Evolutionary conservation across 768 basidiomycete species (phyloP).

Genomic region (Collybia sordida): DNA sequence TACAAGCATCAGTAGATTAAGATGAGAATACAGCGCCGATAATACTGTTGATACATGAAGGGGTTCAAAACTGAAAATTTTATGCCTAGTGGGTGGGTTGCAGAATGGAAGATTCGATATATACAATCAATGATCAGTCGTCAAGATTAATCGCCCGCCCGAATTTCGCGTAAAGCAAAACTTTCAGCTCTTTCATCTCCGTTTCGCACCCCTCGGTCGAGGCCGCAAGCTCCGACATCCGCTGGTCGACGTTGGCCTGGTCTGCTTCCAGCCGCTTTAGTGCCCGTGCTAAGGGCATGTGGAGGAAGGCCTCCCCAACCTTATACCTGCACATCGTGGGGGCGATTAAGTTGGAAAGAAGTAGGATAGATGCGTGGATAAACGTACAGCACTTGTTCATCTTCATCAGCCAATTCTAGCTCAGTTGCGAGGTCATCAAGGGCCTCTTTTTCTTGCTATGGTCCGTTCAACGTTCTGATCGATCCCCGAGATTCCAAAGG

Average conservation of each 20-base stretch:
- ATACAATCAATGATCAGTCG: slow-evolving; percentile 30
- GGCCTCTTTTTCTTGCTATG: slow-evolving; percentile 91
- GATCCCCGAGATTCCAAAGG: neutral
- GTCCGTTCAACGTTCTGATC: slow-evolving; percentile 7
- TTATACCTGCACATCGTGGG: slow-evolving; percentile 63
- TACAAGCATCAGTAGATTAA: too few species aligned
- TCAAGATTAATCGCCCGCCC: slow-evolving; percentile 92
- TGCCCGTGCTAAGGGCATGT: slow-evolving; percentile 70
- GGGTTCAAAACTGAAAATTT: too few species aligned
- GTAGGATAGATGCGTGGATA: neutral
- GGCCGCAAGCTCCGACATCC: slow-evolving; percentile 48
- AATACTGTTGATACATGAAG: too few species aligned
- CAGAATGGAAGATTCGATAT: too few species aligned
- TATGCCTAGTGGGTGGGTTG: too few species aligned
- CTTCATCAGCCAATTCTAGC: slow-evolving; percentile 87
- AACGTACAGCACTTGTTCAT: slow-evolving; percentile 72
- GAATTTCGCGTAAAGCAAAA: slow-evolving; percentile 85
- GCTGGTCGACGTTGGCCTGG: slow-evolving; percentile 54
- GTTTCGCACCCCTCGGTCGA: slow-evolving; percentile 66
- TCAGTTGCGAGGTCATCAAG: slow-evolving; percentile 87
- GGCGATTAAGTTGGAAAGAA: neutral
- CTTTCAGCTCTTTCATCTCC: slow-evolving; percentile 80
- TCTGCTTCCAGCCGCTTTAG: slow-evolving; percentile 71
- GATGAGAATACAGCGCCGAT: too few species aligned
- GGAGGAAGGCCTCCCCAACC: slow-evolving; percentile 87